Evolutionary conservation across 164 flowering plant species (phyloP), one percentile per base, ranked within the genome.

Genomic region (Macadamia integrifolia): DNA sequence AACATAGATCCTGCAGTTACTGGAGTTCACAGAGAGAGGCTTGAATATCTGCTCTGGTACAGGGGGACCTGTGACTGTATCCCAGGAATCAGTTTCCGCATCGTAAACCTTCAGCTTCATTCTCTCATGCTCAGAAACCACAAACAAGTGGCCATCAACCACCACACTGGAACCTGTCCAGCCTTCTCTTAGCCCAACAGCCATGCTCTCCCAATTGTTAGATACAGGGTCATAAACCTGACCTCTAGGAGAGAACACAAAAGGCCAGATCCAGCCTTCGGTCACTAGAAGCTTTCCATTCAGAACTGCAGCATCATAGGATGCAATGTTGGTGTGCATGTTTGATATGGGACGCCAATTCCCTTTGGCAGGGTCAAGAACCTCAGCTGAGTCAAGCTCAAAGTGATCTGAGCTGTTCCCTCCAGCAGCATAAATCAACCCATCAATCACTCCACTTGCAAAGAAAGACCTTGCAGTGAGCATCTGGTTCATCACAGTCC

Each of bases 201-300:
- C 75, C 92, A 87, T 87, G 58, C 44, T 67, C 69, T 81, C 88
- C 92, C 92, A 87, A 40, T 49, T 75, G 69, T 84, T 73, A 6
- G 80, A 71, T 66, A 28, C 48, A 9, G 92, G 89, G 74, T 87
- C 88, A 60, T 84, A 87, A 63, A 87, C 74, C 62, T 83, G 87
- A 43, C 92, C 92, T 60, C 89, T 76, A 1, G 89, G 89, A 0
- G 84, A 85, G 57, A 78, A 87, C 67, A 77, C 70, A 65, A 84
- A 87, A 13, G 89, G 88, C 92, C 92, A 87, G 58, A 79, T 53
- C 89, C 92, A 87, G 31, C 92, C 92, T 78, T 87, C 92, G 3
- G 92, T 87, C 40, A 87, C 81, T 10, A 81, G 75, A 58, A 87
- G 86, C 77, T 84, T 86, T 30, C 86, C 88, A 65, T 84, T 66